These are phyloP conservation scores for Austroboletus eburneus DNA, from an alignment of 768 basidiomycete species.

Conservation along the genomic window DNA sequence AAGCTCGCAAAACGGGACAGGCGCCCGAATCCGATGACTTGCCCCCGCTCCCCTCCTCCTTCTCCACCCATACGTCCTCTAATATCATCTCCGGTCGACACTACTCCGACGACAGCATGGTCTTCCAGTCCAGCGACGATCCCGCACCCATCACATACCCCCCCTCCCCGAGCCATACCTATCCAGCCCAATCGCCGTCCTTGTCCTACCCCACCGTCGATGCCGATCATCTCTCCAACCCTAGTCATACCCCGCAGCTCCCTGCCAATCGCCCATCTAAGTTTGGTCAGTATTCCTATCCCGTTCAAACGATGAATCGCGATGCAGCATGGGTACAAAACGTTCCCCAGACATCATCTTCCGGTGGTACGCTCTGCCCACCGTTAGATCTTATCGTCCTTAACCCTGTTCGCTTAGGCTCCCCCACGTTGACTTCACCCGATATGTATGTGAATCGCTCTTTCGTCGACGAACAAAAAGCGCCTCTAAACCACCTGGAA, in stretches of 20 bases:
- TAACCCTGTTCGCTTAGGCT: constrained; percentile 46
- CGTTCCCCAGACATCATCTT: constrained; percentile 28
- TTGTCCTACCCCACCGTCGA: constrained; percentile 35
- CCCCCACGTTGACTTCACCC: constrained; percentile 46
- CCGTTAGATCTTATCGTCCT: constrained; percentile 26
- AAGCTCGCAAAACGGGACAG: constrained; percentile 56
- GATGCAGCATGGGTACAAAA: constrained; percentile 28
- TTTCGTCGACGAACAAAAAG: constrained; percentile 55
- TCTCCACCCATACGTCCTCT: constrained; percentile 33
- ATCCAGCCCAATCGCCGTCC: constrained; percentile 47
- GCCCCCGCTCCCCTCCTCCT: constrained; percentile 45
- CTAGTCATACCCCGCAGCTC: constrained; percentile 30
- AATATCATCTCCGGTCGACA: constrained; percentile 33
- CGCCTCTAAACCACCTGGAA: constrained; percentile 47
- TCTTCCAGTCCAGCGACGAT: constrained; percentile 50
- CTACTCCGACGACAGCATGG: constrained; percentile 39
- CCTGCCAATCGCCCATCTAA: constrained; percentile 43
- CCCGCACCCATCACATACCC: constrained; percentile 43
- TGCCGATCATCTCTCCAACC: constrained; percentile 26
- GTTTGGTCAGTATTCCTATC: constrained; percentile 49
- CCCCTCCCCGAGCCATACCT: constrained; percentile 33
- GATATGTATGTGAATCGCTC: constrained; percentile 49
- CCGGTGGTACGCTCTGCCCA: constrained; percentile 28
- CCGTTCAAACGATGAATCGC: constrained; percentile 33
- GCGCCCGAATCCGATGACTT: constrained; percentile 50